Base-by-base conservation (phyloP, 768 basidiomycete species). In the Trametes maxima region DNA sequence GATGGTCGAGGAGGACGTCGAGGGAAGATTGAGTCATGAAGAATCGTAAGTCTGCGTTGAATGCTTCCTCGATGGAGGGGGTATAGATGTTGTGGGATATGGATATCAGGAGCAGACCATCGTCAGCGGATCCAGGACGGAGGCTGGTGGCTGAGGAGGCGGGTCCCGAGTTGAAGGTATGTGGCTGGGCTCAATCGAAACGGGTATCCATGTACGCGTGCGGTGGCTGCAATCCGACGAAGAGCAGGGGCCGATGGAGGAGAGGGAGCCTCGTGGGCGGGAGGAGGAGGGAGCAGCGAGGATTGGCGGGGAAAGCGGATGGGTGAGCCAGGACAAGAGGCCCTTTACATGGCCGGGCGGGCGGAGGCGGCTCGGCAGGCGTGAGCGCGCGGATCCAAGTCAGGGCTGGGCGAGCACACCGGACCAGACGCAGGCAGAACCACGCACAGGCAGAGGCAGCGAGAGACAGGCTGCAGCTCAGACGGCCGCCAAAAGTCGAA, bases 401-500 rank as follows among this genome's bases (percentile, higher is more conserved):
- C 28, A 22, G 6, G 37, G 37, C 52, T 25, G 39, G 19, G 52
- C 22, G 46, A 22, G 44, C 16, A 11, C 44, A n/a, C n/a, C n/a
- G n/a, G n/a, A n/a, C n/a, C n/a, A n/a, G 28, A 33, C 28, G 28
- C 28, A 33, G 28, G 3, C 28, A 33, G 28, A 33, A 8, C n/a
- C n/a, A n/a, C n/a, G n/a, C n/a, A 8, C 28, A 33, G 8, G 28
- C 28, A 33, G 28, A 33, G 28, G 8, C 28, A 33, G n/a, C n/a
- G n/a, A n/a, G n/a, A n/a, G 28, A 33, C 28, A 33, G 28, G 28
- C n/a, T n/a, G n/a, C n/a, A n/a, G n/a, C 28, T 33, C 28, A 33
- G 28, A 33, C 28, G 28, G 28, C 28, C 36, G 56, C 36, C 37
- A 57, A 57, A 57, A 58, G 57, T 58, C 57, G 57, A 58, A 58